phyloP scores from a whole-genome alignment of 371 early-diverging fungal genomes.

The Mucor indicus region DNA sequence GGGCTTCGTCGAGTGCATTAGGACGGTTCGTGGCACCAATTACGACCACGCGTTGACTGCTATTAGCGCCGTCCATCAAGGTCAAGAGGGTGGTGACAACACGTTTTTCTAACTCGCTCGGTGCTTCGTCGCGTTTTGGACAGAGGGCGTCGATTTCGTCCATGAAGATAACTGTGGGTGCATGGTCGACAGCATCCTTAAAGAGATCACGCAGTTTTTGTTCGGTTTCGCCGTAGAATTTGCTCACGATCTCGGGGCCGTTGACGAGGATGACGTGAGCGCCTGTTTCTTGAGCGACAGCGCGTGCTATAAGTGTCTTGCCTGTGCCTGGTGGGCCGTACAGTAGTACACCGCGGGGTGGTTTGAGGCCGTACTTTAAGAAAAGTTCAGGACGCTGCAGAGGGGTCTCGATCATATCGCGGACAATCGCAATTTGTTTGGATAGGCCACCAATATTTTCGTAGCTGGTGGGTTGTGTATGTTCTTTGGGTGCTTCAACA shows the following conservation, averaged over 20 bases:
- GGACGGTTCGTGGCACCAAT: slow-evolving; percentile 99
- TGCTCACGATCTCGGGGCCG: slow-evolving; percentile 94
- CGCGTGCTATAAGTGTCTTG: slow-evolving; percentile 92
- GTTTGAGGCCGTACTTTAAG: slow-evolving; percentile 68
- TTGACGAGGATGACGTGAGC: slow-evolving; percentile 86
- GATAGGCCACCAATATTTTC: slow-evolving; percentile 74
- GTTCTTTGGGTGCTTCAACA: neutral
- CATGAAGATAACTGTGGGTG: slow-evolving; percentile 95
- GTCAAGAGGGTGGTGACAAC: slow-evolving; percentile 97
- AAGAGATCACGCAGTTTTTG: slow-evolving; percentile 83
- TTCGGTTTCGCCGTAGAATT: slow-evolving; percentile 97
- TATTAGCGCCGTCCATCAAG: slow-evolving; percentile 88
- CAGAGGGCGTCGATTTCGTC: slow-evolving; percentile 99
- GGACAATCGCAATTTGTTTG: slow-evolving; percentile 66
- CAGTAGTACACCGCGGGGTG: slow-evolving; percentile 88
- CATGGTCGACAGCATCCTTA: slow-evolving; percentile 74
- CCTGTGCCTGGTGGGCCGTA: slow-evolving; percentile 99
- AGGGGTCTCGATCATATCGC: slow-evolving; percentile 87
- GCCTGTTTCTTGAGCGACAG: slow-evolving; percentile 82
- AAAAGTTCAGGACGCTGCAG: slow-evolving; percentile 76
- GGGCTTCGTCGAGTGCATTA: slow-evolving; percentile 90
- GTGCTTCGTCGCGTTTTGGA: slow-evolving; percentile 83
- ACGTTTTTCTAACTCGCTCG: slow-evolving; percentile 80
- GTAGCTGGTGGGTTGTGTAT: slow-evolving; percentile 25
- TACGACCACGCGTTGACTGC: slow-evolving; percentile 63